A percentile compares a stretch with the other conserved stretches of the same genome.
Conservation (phyloP, 805 yeast genomes). For the Spathaspora passalidarum region DNA sequence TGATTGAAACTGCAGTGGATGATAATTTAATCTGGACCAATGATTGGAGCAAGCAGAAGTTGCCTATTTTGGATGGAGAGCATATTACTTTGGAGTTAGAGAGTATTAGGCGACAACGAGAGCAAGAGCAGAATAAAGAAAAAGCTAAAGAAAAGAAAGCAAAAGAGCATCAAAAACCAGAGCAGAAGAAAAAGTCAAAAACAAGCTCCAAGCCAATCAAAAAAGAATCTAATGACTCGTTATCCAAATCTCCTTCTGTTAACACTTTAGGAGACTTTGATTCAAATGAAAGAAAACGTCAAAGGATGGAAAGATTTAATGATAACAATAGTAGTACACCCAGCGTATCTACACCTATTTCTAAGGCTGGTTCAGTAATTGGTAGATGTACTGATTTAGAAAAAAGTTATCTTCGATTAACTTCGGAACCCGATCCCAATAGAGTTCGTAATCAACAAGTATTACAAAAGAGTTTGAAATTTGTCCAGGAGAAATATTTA, state of each 20-base stretch:
- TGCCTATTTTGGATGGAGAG: conserved; percentile 42
- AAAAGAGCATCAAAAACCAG: conserved; percentile 1
- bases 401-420: conserved; percentile 76
- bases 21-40: conserved; percentile 43
- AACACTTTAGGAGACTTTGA: conserved; percentile 15
- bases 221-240: neutral
- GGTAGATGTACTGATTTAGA: conserved; percentile 71
- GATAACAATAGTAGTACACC: conserved; percentile 9
- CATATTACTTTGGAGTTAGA: conserved; percentile 10
- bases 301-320: conserved; percentile 47
- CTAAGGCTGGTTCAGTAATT: conserved; percentile 23
- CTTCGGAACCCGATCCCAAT: conserved; percentile 88
- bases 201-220: neutral
- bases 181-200: neutral
- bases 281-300: conserved; percentile 34
- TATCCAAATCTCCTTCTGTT: neutral
- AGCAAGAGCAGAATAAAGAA: neutral
- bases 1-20: conserved; percentile 48
- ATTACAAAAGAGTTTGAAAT: conserved; percentile 53
- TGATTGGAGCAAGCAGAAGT: conserved; percentile 50
- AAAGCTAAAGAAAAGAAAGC: neutral
- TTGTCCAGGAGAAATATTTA: conserved; percentile 49
- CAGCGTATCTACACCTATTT: conserved; percentile 6
- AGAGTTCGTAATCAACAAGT: conserved; percentile 72
- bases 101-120: neutral